phyloP scores from a whole-genome alignment of 768 basidiomycete species.

The Imleria badia region DNA sequence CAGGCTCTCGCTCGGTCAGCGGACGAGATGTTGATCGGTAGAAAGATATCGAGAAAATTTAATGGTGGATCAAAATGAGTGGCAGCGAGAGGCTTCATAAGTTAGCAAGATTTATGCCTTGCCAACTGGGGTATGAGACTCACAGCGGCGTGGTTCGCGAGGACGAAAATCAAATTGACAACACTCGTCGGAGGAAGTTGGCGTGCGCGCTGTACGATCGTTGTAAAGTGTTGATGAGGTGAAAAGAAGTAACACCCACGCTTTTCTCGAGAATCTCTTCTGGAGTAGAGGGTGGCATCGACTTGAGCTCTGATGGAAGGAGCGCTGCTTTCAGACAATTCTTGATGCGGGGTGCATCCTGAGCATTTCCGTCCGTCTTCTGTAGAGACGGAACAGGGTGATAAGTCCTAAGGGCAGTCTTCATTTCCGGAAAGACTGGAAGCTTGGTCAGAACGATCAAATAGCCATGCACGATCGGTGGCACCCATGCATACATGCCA shows the following conservation, averaged over 20 bases:
- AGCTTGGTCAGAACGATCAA: slow-evolving; percentile 19
- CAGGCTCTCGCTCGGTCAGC: slow-evolving; percentile 74
- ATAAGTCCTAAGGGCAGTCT: slow-evolving; percentile 84
- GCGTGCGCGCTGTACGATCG: slow-evolving; percentile 46
- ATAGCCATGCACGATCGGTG: slow-evolving; percentile 5
- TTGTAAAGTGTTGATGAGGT: slow-evolving; percentile 4
- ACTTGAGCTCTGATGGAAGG: slow-evolving; percentile 65
- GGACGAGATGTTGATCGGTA: slow-evolving; percentile 72
- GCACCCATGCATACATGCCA: slow-evolving; percentile 62
- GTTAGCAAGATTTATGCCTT: slow-evolving; percentile 9
- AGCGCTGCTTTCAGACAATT: slow-evolving; percentile 83
- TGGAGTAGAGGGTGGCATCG: slow-evolving; percentile 68
- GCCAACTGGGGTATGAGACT: slow-evolving; percentile 26
- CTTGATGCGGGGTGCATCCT: slow-evolving; percentile 91
- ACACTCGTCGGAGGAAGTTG: slow-evolving; percentile 79
- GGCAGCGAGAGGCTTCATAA: slow-evolving; percentile 52
- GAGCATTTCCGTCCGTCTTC: slow-evolving; percentile 83
- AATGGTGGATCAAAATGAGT: slow-evolving; percentile 73
- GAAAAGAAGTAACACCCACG: slow-evolving; percentile 41
- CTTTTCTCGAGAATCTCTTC: slow-evolving; percentile 68
- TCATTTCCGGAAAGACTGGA: slow-evolving; percentile 91
- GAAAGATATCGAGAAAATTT: slow-evolving; percentile 83
- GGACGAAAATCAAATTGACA: slow-evolving; percentile 82
- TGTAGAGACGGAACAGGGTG: slow-evolving; percentile 88
- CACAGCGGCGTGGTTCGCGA: slow-evolving; percentile 77